Evolutionary conservation across 495 filamentous ascomycete genomes (phyloP), one percentile per base, ranked within the genome.

Genomic region (Aspergillus saccharolyticus): DNA sequence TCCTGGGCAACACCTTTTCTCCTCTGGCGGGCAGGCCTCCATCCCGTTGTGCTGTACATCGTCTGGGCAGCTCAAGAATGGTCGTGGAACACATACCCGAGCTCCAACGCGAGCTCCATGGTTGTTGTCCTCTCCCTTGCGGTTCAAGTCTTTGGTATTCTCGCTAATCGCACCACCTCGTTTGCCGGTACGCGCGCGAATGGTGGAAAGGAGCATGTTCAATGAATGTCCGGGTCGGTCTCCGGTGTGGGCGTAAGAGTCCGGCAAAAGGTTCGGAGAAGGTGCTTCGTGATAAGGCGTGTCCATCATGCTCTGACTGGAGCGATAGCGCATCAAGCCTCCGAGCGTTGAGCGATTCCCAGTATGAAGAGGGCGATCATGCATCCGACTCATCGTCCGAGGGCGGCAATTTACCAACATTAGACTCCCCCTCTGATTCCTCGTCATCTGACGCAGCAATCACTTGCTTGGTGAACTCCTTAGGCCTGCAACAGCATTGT

Each of bases 71-170:
- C 82, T 46, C 94, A 98, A 69, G 94, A 98, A 64, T 93, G 89
- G 90, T 91, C 89, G 10, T 98, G 94, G 94, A 96, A 97, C 66
- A 84, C 90, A 2, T 98, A 86, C 71, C 94, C 94, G n/a, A 96
- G 91, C 68, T 96, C 91, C 22, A 74, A 85, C 52, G 58, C 65
- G 47, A 97, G 93, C 70, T 96, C 91, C 10, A 73, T 74, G 56
- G 79, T 85, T 18, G 93, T 96, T 28, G 89, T 97, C 12, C 80
- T 78, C 10, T 81, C 83, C 19, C 74, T 96, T 52, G 83, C 79
- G 24, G 56, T 83, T 15, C 86, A 85, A 52, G 86, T 94, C 4
- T 74, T 77, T 10, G 71, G 72, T 16, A 62, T 75, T 43, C 62
- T 73, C 33, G 43, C 66, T 44, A 68, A 68, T 59, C 57, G 63